A percentile compares a stretch with the other conserved stretches of the same genome.
Conservation (phyloP, 495 filamentous ascomycete species). For the Penicillium cosmopolitanum region DNA sequence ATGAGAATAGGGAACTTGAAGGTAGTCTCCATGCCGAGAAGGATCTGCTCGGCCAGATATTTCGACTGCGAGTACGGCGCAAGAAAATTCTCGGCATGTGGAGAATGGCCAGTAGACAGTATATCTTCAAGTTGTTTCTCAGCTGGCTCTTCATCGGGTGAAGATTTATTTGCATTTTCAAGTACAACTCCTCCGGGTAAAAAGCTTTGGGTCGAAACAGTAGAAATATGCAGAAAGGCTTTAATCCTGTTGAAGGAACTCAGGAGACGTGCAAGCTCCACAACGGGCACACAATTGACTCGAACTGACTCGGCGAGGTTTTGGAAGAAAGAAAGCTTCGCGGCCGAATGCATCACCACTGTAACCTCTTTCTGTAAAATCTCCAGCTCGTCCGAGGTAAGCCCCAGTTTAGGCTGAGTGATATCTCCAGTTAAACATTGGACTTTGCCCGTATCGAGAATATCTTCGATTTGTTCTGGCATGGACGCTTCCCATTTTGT, state of each 20-base stretch:
- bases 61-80: too few relatives aligned
- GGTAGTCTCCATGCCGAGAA: too few relatives aligned
- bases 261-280: constrained; percentile 1
- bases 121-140: constrained; percentile 2
- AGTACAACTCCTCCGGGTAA: constrained; percentile 16
- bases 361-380: not conserved
- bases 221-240: constrained; percentile 23
- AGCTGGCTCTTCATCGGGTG: not conserved
- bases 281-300: constrained; percentile 8
- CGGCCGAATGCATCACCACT: constrained; percentile 21
- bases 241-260: constrained; percentile 13
- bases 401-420: too few relatives aligned
- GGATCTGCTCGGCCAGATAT: too few relatives aligned
- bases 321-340: constrained; percentile 19
- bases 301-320: constrained; percentile 10
- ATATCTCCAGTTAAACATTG: too few relatives aligned
- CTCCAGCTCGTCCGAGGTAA: too few relatives aligned
- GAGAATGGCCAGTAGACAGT: too few relatives aligned
- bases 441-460: constrained; percentile 15
- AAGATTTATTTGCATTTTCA: constrained; percentile 13
- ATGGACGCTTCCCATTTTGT: constrained; percentile 22
- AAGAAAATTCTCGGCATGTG: too few relatives aligned
- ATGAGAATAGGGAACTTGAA: too few relatives aligned
- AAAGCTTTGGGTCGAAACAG: constrained; percentile 15
- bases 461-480: constrained; percentile 24